Evolutionary conservation across 371 early-diverging fungal genomes (phyloP).

Genomic region (Lichtheimia corymbifera): DNA sequence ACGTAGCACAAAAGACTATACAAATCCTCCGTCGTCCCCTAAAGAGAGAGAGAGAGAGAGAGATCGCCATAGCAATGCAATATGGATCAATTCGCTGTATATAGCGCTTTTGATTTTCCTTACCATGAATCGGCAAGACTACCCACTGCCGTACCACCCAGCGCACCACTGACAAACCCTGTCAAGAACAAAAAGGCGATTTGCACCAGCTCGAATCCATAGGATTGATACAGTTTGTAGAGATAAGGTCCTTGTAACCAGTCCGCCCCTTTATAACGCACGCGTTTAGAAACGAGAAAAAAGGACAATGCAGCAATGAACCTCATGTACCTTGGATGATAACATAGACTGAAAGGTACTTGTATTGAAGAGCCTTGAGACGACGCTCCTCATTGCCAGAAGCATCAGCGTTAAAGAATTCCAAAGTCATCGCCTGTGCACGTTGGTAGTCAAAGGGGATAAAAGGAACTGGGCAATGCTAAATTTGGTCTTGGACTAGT

Average conservation of each 20-base stretch:
- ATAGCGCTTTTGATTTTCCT: background rate
- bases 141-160: constrained; percentile 75
- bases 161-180: constrained; percentile 73
- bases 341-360: constrained; percentile 64
- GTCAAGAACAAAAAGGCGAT: constrained; percentile 74
- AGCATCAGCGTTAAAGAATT: constrained; percentile 6
- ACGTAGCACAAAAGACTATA: constrained; percentile 63
- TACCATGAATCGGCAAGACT: constrained; percentile 76
- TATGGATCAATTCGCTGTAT: too few species aligned
- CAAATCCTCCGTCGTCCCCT: constrained; percentile 72
- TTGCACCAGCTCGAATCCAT: constrained; percentile 55
- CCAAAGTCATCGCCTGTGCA: constrained; percentile 8
- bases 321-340: constrained; percentile 58
- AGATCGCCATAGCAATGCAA: background rate
- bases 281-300: constrained; percentile 1
- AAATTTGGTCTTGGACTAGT: too few species aligned
- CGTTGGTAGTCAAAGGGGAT: background rate
- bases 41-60: background rate
- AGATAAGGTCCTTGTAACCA: constrained; percentile 80
- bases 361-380: constrained; percentile 23
- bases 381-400: background rate
- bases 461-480: background rate
- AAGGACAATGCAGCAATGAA: background rate
- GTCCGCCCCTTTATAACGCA: constrained; percentile 54
- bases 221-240: constrained; percentile 69